Conservation (phyloP, 768 basidiomycete species). For the Kwoniella shandongensis region DNA sequence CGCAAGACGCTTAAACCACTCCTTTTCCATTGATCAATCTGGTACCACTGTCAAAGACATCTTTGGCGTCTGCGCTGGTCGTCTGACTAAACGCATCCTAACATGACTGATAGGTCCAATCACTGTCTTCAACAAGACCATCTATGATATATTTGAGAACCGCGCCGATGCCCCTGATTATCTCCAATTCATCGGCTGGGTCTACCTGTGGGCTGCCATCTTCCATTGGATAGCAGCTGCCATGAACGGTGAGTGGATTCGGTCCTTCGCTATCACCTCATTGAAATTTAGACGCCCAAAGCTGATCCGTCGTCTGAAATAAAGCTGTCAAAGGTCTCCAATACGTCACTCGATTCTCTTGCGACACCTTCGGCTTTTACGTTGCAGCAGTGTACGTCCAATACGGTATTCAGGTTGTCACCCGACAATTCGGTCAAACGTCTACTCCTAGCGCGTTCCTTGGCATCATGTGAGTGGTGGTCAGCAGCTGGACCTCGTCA, state of each 20-base stretch:
- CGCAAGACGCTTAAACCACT: background rate
- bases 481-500: too few relatives aligned
- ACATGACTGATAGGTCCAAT: constrained; percentile 69
- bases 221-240: constrained; percentile 73
- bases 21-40: background rate
- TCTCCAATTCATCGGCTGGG: constrained; percentile 86
- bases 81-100: too few relatives aligned
- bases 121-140: constrained; percentile 88
- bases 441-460: constrained; percentile 42
- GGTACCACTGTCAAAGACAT: too few relatives aligned
- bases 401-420: constrained; percentile 81
- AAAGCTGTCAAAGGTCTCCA: constrained; percentile 69
- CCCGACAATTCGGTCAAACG: constrained; percentile 63
- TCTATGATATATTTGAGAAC: constrained; percentile 67
- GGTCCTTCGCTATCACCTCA: too few relatives aligned
- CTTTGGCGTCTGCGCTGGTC: background rate
- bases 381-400: constrained; percentile 73
- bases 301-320: too few relatives aligned
- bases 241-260: constrained; percentile 64
- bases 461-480: constrained; percentile 45
- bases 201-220: constrained; percentile 86
- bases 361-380: constrained; percentile 90
- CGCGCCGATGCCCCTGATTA: constrained; percentile 62
- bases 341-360: constrained; percentile 86
- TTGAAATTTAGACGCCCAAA: too few relatives aligned